Evolutionary conservation across 352 stramenopile species (phyloP).

Genomic region (Discostella stelligera): DNA sequence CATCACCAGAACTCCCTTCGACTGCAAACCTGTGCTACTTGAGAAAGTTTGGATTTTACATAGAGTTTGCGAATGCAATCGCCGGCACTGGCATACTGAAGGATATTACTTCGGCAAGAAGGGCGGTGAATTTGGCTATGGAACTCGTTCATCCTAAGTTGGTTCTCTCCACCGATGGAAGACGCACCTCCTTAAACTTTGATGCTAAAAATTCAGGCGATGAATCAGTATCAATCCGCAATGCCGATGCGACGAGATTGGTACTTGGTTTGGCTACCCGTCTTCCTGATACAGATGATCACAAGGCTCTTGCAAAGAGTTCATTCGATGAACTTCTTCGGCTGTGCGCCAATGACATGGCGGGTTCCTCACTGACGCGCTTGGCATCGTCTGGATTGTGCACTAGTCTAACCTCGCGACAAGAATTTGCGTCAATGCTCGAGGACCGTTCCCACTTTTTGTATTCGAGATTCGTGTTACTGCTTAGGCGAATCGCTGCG

Average conservation of each 20-base stretch:
- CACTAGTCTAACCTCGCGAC: slow-evolving; percentile 65
- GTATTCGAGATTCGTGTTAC: slow-evolving; percentile 70
- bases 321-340: slow-evolving; percentile 60
- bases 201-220: slow-evolving; percentile 37
- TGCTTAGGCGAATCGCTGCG: slow-evolving; percentile 71
- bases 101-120: slow-evolving; percentile 43
- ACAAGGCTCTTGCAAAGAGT: slow-evolving; percentile 55
- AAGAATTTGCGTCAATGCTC: slow-evolving; percentile 74
- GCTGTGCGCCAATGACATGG: slow-evolving; percentile 61
- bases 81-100: slow-evolving; percentile 61
- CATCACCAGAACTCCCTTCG: slow-evolving; percentile 20
- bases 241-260: slow-evolving; percentile 75
- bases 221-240: slow-evolving; percentile 59
- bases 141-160: slow-evolving; percentile 75
- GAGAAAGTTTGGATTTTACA: slow-evolving; percentile 61
- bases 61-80: slow-evolving; percentile 69
- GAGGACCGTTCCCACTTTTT: slow-evolving; percentile 73
- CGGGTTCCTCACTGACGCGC: slow-evolving; percentile 66
- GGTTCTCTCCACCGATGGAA: slow-evolving; percentile 27
- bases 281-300: slow-evolving; percentile 56
- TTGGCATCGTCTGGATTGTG: slow-evolving; percentile 75
- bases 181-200: slow-evolving; percentile 19
- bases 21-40: slow-evolving; percentile 50
- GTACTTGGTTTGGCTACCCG: slow-evolving; percentile 67
- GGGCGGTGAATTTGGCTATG: slow-evolving; percentile 69